These are phyloP conservation scores for Skeletonema tropicum DNA, from an alignment of 108 stramenopile species.

Conservation along the genomic window DNA sequence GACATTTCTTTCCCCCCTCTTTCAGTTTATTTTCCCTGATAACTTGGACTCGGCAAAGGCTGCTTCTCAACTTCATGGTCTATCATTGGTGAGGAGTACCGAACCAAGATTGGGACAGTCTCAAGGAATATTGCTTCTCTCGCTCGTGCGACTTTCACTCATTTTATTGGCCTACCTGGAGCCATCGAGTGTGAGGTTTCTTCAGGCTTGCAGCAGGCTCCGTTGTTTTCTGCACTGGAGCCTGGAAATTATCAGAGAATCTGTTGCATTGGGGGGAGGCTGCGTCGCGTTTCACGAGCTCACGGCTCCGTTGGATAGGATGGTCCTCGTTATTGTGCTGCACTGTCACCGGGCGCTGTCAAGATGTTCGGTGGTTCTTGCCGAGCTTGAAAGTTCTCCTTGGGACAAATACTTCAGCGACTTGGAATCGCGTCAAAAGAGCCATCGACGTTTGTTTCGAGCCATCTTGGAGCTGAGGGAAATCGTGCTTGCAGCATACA, in stretches of 20 bases:
- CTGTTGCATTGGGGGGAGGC: constrained; percentile 70
- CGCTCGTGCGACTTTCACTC: constrained; percentile 75
- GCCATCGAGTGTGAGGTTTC: constrained; percentile 75
- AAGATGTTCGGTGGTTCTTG: constrained; percentile 65
- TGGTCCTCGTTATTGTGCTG: constrained; percentile 71
- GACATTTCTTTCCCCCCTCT: background rate
- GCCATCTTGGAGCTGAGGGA: constrained; percentile 70
- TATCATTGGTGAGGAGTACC: constrained; percentile 73
- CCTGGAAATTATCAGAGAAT: constrained; percentile 76
- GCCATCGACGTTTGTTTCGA: constrained; percentile 53
- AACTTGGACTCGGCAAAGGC: constrained; percentile 65
- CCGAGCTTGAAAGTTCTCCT: constrained; percentile 65
- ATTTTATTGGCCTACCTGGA: constrained; percentile 70
- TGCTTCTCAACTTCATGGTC: constrained; percentile 77
- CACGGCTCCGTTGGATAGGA: constrained; percentile 65
- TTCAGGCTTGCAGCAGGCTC: constrained; percentile 81
- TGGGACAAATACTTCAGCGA: constrained; percentile 56
- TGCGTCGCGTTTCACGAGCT: constrained; percentile 66
- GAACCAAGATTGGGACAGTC: constrained; percentile 77
- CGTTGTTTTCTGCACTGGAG: constrained; percentile 79
- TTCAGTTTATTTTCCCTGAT: constrained; percentile 80
- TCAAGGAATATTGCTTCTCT: constrained; percentile 78
- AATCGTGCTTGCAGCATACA: constrained; percentile 64
- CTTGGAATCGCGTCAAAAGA: constrained; percentile 57
- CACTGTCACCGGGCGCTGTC: constrained; percentile 77